Evolutionary conservation across 768 basidiomycete genomes (phyloP).

Genomic region (Tulasnella sp.): DNA sequence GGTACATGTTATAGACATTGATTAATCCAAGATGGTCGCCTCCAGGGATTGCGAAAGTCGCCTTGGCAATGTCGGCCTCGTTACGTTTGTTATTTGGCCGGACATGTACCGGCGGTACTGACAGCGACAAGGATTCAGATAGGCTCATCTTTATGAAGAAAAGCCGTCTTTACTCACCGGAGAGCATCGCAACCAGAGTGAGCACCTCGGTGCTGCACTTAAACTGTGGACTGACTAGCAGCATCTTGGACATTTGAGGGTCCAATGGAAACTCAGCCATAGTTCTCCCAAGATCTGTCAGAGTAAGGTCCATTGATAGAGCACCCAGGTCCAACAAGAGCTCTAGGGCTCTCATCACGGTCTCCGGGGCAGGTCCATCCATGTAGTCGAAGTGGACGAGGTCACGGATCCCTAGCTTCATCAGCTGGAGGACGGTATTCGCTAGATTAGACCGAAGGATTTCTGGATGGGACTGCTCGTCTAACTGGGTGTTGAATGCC

Average conservation of each 20-base stretch:
- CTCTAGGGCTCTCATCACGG: slow-evolving; percentile 31
- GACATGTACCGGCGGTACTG: slow-evolving; percentile 30
- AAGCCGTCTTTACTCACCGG: slow-evolving; percentile 15
- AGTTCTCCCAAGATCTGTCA: slow-evolving; percentile 28
- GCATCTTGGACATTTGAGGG: slow-evolving; percentile 30
- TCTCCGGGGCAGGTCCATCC: slow-evolving; percentile 31
- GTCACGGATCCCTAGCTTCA: slow-evolving; percentile 30
- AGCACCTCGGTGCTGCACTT: slow-evolving; percentile 30
- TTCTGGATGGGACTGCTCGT: slow-evolving; percentile 31
- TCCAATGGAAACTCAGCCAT: slow-evolving; percentile 35
- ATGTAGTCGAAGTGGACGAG: slow-evolving; percentile 31
- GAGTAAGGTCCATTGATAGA: slow-evolving; percentile 27
- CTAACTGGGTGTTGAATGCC: slow-evolving; percentile 29
- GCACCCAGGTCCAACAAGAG: slow-evolving; percentile 30
- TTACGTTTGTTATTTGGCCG: slow-evolving; percentile 25
- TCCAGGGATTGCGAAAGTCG: slow-evolving; percentile 28
- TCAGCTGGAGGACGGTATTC: slow-evolving; percentile 28
- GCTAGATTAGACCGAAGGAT: slow-evolving; percentile 29
- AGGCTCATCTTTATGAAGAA: background rate
- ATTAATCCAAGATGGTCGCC: slow-evolving; percentile 33
- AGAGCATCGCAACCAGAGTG: slow-evolving; percentile 30
- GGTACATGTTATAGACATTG: slow-evolving; percentile 32
- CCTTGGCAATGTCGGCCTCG: slow-evolving; percentile 30
- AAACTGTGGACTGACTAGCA: slow-evolving; percentile 29
- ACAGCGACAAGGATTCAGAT: background rate